Evolutionary conservation across 108 stramenopile genomes (phyloP).

Genomic region (Cyclotella cryptica): DNA sequence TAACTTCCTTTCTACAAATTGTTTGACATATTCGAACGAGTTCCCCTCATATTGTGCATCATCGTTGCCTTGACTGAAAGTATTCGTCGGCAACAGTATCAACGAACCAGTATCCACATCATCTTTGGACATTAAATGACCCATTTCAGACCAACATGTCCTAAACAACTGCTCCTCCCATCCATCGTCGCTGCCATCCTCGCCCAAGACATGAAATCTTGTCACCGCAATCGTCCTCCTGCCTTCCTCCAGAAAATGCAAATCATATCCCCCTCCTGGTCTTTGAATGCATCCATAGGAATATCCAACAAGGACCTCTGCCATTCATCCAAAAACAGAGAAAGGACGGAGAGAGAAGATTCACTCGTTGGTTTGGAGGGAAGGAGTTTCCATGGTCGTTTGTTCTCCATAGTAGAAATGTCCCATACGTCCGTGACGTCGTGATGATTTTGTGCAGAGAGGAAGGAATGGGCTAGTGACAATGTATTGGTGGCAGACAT

Average conservation of each 20-base stretch:
- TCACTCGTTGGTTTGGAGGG: conserved; percentile 43
- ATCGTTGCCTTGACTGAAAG: conserved; percentile 37
- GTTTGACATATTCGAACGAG: conserved; percentile 29
- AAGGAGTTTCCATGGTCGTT: conserved; percentile 31
- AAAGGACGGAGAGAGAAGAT: conserved; percentile 35
- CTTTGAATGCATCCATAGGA: conserved; percentile 56
- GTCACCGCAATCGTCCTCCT: conserved; percentile 66
- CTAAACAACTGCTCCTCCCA: conserved; percentile 63
- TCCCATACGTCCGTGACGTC: conserved; percentile 18
- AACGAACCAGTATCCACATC: conserved; percentile 65
- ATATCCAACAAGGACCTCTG: conserved; percentile 68
- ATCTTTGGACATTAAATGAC: conserved; percentile 43
- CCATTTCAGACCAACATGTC: conserved; percentile 77
- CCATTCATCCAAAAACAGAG: conserved; percentile 65
- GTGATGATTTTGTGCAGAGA: neutral
- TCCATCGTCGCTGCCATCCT: neutral
- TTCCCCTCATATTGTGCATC: neutral
- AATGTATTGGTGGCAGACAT: conserved; percentile 9
- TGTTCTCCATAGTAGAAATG: conserved; percentile 16
- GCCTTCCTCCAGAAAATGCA: conserved; percentile 85
- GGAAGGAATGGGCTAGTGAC: neutral
- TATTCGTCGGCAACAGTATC: conserved; percentile 60
- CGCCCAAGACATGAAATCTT: conserved; percentile 61
- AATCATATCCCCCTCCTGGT: conserved; percentile 59
- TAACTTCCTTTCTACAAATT: conserved; percentile 63